Evolutionary conservation across 345 rosid genomes (phyloP).

Genomic region (Excoecaria cochinchinensis): DNA sequence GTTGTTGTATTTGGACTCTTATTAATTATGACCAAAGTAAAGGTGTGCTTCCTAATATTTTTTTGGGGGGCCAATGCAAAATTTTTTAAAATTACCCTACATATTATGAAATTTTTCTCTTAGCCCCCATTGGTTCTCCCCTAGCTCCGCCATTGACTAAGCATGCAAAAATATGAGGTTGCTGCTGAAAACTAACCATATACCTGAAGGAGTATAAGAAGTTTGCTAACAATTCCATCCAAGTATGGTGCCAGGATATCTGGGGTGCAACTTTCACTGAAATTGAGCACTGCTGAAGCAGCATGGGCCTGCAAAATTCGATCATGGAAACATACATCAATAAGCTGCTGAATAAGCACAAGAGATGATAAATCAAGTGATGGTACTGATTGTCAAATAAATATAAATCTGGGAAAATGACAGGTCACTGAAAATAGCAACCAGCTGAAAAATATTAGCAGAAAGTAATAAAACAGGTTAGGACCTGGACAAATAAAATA

Average conservation of each 20-base stretch:
- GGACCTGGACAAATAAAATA: not conserved
- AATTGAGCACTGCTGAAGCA: constrained; percentile 96
- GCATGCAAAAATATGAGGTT: not conserved
- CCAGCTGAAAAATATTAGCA: not conserved
- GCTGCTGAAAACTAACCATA: not conserved
- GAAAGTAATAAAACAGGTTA: not conserved
- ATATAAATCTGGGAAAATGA: not conserved
- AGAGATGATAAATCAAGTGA: not conserved
- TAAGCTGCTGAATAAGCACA: no score
- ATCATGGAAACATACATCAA: not conserved
- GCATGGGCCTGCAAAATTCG: constrained; percentile 81
- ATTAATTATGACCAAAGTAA: no score
- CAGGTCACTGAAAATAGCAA: not conserved
- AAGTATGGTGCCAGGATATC: constrained; percentile 80
- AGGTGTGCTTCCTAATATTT: no score
- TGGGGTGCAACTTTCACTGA: constrained; percentile 92
- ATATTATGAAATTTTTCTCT: no score
- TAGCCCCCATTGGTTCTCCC: no score
- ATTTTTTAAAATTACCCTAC: no score
- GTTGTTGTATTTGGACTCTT: no score
- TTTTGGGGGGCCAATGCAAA: no score
- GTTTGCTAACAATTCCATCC: constrained; percentile 87
- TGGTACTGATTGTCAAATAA: no score
- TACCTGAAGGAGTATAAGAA: constrained; percentile 90
- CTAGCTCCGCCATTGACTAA: no score